Base-by-base conservation (phyloP, 192 early-diverging fungal species). In the Coemansia sp. region DNA sequence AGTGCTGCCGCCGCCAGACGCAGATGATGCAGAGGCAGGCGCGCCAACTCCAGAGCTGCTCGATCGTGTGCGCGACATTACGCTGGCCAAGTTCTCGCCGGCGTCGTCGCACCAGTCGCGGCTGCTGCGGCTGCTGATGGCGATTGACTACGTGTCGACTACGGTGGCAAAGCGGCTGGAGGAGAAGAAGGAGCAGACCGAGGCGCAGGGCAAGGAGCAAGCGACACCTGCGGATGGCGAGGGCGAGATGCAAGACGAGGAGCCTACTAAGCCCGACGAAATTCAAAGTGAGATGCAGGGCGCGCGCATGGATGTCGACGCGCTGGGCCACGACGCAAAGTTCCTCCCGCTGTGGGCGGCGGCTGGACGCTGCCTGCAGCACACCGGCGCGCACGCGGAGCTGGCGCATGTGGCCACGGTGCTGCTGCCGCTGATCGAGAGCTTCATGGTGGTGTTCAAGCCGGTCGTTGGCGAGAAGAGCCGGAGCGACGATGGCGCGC, bases 381-480 rank as follows among this genome's bases (percentile, higher is more conserved):
- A 85, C 42, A 92, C 95, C 52, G 83, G 84, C 24, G 83, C 89
- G 27, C 87, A 91, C 42, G 75, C 86, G 10, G 92, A 94, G 38
- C 82, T 96, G 69, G 86, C 91, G 19, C 88, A 94, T 67, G 89
- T 95, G 7, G 94, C 92, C 1, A 97, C 97, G 1, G 91, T 97
- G 18, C 68, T 98, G 5, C 71, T 98, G 44, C 97, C 97, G 16
- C 67, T 94, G 22, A 95, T 98, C 64, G 97, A 98, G 81, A 89
- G 92, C 6, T 95, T 96, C 59, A 95, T 98, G 95, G 97, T 98
- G 19, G 89, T 98, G 14, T 94, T 91, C 32, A 95, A 93, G 82
- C 93, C 94, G 32, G 88, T 90, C n/a, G 84, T 90, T 0, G 71
- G 66, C 21, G 71, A 80, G 51, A 54, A 62, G 38, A 43, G 35